Evolutionary conservation across 2,329 filamentous ascomycete species (phyloP), one percentile per base, ranked within the genome.

Genomic region (Thyridium curvatum): DNA sequence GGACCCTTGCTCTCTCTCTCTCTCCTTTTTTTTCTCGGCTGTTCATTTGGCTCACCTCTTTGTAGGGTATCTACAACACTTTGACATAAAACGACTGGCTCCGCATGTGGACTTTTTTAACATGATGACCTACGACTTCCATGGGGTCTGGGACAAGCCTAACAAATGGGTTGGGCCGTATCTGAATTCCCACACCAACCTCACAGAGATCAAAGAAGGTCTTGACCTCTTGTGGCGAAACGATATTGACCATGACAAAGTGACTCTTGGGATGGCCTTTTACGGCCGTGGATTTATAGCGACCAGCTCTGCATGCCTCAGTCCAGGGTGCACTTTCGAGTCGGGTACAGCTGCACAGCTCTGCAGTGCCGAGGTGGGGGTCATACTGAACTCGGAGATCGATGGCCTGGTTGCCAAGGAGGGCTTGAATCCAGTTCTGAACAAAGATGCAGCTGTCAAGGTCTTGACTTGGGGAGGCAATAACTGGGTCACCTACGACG

Each of bases 221-320:
- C 41, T 72, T 1, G 59, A 70, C 3, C 59, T 74, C 0, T 48
- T 76, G 3, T 74, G 70, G 68, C 54, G 64, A 6, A 64, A 60
- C 18, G 47, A 62, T 16, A 54, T 76, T 12, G 42, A 54, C 3
- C 60, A 69, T 0, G 34, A 43, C 1, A 64, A 69, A 33, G 52
- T 76, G 5, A 53, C 51, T 4, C 39, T 75, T 1, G 69, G 69
- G 1, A 18, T 62, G 8, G 64, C 50, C 3, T 71, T 68, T 38
- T 72, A 73, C 39, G 65, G 64, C 1, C 48, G 51, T 26, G 21
- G 21, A 6, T 26, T 26, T 10, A 26, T 10, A 6, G 21, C 21
- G 21, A 26, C 6, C 10, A 26, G 21, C 21, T 10, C 21, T 26
- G 10, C 6, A 10, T 26, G 21, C 10, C 21, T 26, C 21, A 10